phyloP scores from a whole-genome alignment of 1,284 basidiomycete species.

The Schizopora paradoxa region DNA sequence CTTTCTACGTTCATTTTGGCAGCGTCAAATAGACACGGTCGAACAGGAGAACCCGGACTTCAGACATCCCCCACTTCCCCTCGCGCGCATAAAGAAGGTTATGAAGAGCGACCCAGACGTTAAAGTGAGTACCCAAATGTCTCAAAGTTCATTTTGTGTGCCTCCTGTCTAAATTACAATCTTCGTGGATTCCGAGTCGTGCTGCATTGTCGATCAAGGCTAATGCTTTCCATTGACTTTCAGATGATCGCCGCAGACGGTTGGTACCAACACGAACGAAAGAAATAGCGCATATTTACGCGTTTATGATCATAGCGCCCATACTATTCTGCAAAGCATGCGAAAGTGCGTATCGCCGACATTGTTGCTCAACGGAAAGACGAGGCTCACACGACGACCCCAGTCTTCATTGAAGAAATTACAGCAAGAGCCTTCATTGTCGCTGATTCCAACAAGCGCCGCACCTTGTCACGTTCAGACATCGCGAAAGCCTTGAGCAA shows the following conservation, averaged over 20 bases:
- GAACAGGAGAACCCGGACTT: conserved; percentile 82
- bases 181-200: too few species aligned
- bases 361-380: neutral
- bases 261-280: conserved; percentile 27
- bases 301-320: conserved; percentile 51
- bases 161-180: neutral
- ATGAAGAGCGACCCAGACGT: conserved; percentile 98
- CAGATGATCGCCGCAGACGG: conserved; percentile 96
- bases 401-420: conserved; percentile 93
- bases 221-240: neutral
- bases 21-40: conserved; percentile 71
- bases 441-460: conserved; percentile 87
- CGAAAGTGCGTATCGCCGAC: conserved; percentile 66
- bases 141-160: neutral
- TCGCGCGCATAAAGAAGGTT: conserved; percentile 94
- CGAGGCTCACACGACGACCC: neutral
- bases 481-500: conserved; percentile 86
- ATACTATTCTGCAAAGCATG: conserved; percentile 95
- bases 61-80: conserved; percentile 77
- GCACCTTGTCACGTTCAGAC: conserved; percentile 86
- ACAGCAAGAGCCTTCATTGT: conserved; percentile 92
- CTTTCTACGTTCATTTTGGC: conserved; percentile 80
- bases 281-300: conserved; percentile 9
- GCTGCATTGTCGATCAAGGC: too few species aligned
- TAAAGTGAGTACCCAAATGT: conserved; percentile 52